Percentiles rank a stretch among this genome's conserved stretches.
These are phyloP conservation scores for Phytophthora meadii DNA, from an alignment of 352 stramenopile species.

Conservation along the genomic window DNA sequence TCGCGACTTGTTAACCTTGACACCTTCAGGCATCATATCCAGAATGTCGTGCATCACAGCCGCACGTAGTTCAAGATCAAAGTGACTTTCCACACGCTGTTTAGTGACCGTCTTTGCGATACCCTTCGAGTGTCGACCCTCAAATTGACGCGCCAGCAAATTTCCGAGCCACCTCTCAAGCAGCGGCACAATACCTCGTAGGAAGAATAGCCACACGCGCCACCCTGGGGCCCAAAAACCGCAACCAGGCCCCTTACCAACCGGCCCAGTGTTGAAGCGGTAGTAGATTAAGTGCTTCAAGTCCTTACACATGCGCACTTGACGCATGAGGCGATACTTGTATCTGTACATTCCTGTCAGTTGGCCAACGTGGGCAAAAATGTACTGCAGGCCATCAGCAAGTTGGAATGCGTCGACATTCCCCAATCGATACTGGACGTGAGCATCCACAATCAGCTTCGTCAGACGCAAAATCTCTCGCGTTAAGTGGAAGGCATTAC, in stretches of 20 bases:
- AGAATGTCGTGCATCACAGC: slow-evolving; percentile 99
- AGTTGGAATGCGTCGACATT: slow-evolving; percentile 99
- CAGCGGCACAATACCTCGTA: slow-evolving; percentile 98
- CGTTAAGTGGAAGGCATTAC: slow-evolving; percentile 96
- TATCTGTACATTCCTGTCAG: slow-evolving; percentile 99
- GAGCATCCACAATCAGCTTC: slow-evolving; percentile 99
- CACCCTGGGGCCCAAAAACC: slow-evolving; percentile 99
- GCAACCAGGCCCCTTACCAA: slow-evolving; percentile 99
- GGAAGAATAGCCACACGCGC: slow-evolving; percentile 99
- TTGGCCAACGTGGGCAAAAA: slow-evolving; percentile 99
- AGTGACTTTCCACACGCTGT: slow-evolving; percentile 99
- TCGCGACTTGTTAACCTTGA: slow-evolving; percentile 99
- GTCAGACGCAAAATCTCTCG: slow-evolving; percentile 99
- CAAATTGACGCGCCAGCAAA: slow-evolving; percentile 98
- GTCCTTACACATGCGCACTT: slow-evolving; percentile 99
- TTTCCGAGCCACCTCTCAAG: slow-evolving; percentile 99
- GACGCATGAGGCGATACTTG: slow-evolving; percentile 98
- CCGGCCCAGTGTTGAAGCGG: slow-evolving; percentile 99
- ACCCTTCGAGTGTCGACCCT: slow-evolving; percentile 98
- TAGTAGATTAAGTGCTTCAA: slow-evolving; percentile 99
- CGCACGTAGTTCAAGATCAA: slow-evolving; percentile 99
- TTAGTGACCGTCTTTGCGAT: slow-evolving; percentile 99
- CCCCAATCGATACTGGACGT: slow-evolving; percentile 99
- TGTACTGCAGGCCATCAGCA: slow-evolving; percentile 99
- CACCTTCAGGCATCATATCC: slow-evolving; percentile 99